Conservation (phyloP, 441 rosid genomes). For the Corymbia calophylla region DNA sequence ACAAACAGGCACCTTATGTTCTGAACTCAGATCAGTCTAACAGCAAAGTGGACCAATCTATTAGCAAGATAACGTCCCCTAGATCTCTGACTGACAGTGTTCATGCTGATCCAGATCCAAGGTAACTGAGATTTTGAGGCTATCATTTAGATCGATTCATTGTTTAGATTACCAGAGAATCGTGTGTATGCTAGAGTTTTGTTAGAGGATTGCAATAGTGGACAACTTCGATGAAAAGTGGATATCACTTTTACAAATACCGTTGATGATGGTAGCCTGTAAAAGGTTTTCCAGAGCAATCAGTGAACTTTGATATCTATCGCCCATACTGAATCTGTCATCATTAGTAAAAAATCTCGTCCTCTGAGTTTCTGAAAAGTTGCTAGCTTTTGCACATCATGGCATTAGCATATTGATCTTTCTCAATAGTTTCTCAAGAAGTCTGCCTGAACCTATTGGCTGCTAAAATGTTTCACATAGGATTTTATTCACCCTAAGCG, state of each 20-base stretch:
- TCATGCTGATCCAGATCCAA: neutral
- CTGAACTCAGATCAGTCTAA: neutral
- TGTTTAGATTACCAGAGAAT: neutral
- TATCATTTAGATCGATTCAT: neutral
- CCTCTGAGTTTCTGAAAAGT: neutral
- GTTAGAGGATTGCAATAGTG: neutral
- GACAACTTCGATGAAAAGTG: neutral
- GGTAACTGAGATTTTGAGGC: neutral
- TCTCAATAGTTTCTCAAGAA: neutral
- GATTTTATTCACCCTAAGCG: neutral
- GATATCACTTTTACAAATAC: neutral
- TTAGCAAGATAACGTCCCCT: rapidly evolving
- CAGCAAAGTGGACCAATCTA: neutral
- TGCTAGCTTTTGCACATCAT: neutral
- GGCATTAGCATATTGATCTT: neutral
- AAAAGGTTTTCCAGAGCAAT: neutral
- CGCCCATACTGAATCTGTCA: neutral
- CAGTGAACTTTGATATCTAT: neutral
- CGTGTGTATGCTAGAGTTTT: neutral
- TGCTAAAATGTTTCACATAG: neutral
- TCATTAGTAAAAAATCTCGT: neutral
- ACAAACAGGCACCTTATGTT: neutral
- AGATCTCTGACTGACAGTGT: neutral
- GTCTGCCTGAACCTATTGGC: neutral
- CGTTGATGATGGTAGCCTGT: neutral